These are phyloP conservation scores for Alternaria sp. DNA, from an alignment of 2,329 filamentous ascomycete genomes.

Conservation along the genomic window DNA sequence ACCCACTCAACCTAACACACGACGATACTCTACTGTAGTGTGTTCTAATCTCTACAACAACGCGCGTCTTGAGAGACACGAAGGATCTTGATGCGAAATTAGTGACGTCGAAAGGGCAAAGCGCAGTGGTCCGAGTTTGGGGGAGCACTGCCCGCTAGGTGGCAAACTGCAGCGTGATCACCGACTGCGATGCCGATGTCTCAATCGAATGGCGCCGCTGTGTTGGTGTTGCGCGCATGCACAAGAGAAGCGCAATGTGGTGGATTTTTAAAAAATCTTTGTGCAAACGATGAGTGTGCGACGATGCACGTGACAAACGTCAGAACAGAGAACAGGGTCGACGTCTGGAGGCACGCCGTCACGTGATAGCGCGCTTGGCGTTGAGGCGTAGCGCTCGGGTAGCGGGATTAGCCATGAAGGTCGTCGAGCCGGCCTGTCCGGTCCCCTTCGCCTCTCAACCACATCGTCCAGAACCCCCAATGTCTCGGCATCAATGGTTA, in stretches of 20 bases:
- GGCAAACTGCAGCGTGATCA: slow-evolving; percentile 14
- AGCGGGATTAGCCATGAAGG: slow-evolving; percentile 19
- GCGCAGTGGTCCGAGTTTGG: slow-evolving; percentile 1
- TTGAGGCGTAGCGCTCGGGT: slow-evolving; percentile 21
- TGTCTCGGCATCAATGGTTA: slow-evolving; percentile 38
- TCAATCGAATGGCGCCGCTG: neutral
- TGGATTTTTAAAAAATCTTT: neutral
- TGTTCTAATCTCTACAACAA: neutral
- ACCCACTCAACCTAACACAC: neutral
- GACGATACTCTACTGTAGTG: neutral
- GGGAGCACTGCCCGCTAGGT: slow-evolving; percentile 12
- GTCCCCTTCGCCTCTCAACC: slow-evolving; percentile 8
- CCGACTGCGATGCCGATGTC: slow-evolving; percentile 4
- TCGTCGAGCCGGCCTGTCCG: slow-evolving; percentile 8
- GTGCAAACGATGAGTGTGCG: neutral
- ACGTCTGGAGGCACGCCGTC: slow-evolving; percentile 2
- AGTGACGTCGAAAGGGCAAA: slow-evolving; percentile 4
- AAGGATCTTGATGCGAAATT: neutral
- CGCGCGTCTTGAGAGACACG: neutral
- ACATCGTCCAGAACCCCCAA: slow-evolving; percentile 18
- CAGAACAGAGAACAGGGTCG: slow-evolving; percentile 9
- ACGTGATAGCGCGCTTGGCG: slow-evolving; percentile 21
- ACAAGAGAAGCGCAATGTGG: neutral
- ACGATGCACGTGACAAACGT: slow-evolving; percentile 7
- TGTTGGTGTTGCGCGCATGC: neutral